phyloP scores from a whole-genome alignment of 2,329 filamentous ascomycete species.

The Alternaria sp. region DNA sequence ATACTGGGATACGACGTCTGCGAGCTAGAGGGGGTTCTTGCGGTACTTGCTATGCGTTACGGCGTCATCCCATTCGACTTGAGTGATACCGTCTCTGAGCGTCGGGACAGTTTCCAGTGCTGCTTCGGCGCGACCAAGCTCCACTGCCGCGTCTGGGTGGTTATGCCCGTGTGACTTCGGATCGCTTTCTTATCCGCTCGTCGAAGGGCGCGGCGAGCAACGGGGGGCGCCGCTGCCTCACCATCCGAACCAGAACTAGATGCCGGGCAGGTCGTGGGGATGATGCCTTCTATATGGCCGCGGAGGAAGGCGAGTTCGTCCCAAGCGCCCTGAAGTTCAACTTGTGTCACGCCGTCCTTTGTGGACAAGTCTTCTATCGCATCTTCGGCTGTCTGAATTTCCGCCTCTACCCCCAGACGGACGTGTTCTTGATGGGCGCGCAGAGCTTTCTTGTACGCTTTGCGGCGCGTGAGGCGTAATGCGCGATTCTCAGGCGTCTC shows the following conservation, averaged over 20 bases:
- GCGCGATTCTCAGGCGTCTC: neutral
- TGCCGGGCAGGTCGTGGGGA: rapidly evolving
- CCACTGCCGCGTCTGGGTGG: neutral
- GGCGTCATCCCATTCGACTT: too few species aligned
- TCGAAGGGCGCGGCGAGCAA: too few species aligned
- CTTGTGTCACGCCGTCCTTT: neutral
- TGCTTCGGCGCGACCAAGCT: too few species aligned
- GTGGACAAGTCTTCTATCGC: neutral
- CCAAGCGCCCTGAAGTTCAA: neutral
- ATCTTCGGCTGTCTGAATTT: neutral
- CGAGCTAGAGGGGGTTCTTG: too few species aligned
- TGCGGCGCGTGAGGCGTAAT: neutral
- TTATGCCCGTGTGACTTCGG: neutral
- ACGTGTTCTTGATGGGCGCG: neutral
- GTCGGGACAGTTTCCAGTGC: too few species aligned
- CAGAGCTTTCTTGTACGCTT: neutral
- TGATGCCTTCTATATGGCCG: neutral
- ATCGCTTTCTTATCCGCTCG: neutral
- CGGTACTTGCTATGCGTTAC: too few species aligned
- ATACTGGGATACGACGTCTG: too few species aligned
- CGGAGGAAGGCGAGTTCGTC: neutral
- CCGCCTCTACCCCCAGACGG: neutral
- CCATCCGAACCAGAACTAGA: too few species aligned
- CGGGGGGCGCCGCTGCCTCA: neutral
- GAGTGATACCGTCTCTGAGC: too few species aligned